A percentile compares a stretch with the other conserved stretches of the same genome.
phyloP scores from a whole-genome alignment of 441 rosid species.

The Breynia disticha region DNA sequence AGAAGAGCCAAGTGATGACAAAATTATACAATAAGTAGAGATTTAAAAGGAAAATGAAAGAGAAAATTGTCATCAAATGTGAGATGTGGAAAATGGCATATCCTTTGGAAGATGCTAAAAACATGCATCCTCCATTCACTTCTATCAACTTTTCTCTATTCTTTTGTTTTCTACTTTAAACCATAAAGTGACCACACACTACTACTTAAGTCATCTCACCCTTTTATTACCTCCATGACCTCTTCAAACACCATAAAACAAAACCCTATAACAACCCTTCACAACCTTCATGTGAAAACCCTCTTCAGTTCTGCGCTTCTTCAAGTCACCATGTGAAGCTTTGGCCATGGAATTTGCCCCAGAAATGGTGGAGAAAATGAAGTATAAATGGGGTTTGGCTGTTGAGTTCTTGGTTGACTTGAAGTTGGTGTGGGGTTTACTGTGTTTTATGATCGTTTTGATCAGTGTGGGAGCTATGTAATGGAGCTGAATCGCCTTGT shows the following conservation, averaged over 20 bases:
- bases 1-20: not conserved
- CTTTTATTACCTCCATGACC: conserved; percentile 25
- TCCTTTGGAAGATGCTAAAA: conserved; percentile 44
- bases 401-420: not conserved
- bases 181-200: conserved; percentile 18
- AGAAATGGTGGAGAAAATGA: not conserved
- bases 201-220: conserved; percentile 29
- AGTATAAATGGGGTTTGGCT: conserved; percentile 6
- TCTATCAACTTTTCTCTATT: conserved; percentile 2
- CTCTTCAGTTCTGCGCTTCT: conserved; percentile 18
- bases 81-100: conserved; percentile 30
- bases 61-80: conserved; percentile 7
- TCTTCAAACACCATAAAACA: too few species aligned
- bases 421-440: not conserved
- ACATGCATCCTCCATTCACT: conserved; percentile 20
- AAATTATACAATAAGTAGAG: not conserved
- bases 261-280: conserved; percentile 12
- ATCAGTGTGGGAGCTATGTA: conserved; percentile 1
- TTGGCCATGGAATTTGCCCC: conserved; percentile 9
- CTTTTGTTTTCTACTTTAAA: conserved; percentile 9
- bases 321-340: conserved; percentile 1
- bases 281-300: conserved; percentile 17
- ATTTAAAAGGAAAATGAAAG: not conserved
- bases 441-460: not conserved
- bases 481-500: conserved; percentile 16